Evolutionary conservation across 768 basidiomycete genomes (phyloP), one percentile per base, ranked within the genome.

Genomic region (Clitopilus hobsonii): DNA sequence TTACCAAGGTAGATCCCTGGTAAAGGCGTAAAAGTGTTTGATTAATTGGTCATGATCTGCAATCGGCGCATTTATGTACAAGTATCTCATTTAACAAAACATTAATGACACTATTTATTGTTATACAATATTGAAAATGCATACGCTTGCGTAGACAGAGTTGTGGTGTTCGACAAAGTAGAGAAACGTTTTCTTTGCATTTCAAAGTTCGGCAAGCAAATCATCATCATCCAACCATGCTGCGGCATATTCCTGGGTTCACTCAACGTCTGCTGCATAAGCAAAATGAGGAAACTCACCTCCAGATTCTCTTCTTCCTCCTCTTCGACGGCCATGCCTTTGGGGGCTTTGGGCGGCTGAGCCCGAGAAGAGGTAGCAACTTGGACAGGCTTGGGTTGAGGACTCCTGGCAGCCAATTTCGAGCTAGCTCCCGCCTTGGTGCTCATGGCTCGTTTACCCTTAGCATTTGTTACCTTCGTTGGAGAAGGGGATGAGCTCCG

Each of bases 191-290:
- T 11, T 36, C 32, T 11, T 20, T 45, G n/a, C n/a, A n/a, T n/a
- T n/a, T n/a, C n/a, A 45, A 23, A 56, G 18, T 28, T 56, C 56
- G 29, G 38, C 41, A 51, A 51, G 53, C 23, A 53, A 11, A 4
- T 56, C 60, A 5, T 59, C 56, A 14, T 61, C 58, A 30, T 58
- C 57, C n/a, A 55, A 30, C 14, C 49, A 11, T 30, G 58, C 59
- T 24, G 59, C 60, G 49, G 53, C 18, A 18, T 60, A 63, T 52
- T 59, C 58, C 62, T 63, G 38, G 10, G 18, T 18, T 11, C 41
- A n/a, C n/a, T n/a, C n/a, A n/a, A n/a, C n/a, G n/a, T n/a, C n/a
- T n/a, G n/a, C n/a, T n/a, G n/a, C n/a, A n/a, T n/a, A n/a, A n/a
- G n/a, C n/a, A n/a, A n/a, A n/a, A n/a, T n/a, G n/a, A n/a, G n/a